These are phyloP conservation scores for Suhomyces ambrosiae DNA, from an alignment of 1,139 yeast genomes.

Conservation along the genomic window DNA sequence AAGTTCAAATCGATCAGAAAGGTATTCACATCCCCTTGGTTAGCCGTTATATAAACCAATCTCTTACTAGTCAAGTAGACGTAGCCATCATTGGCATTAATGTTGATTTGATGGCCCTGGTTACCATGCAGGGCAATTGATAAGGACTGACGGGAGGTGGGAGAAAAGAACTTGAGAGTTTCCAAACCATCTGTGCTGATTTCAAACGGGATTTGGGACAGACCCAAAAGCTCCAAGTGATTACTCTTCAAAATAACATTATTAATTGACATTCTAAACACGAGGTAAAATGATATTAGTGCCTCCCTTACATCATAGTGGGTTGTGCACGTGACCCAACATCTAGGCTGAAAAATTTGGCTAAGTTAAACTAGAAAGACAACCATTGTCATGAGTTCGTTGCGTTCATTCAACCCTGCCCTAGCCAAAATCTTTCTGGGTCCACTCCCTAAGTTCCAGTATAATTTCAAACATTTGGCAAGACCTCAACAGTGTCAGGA, in stretches of 20 bases:
- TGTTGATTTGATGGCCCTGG: slow-evolving; percentile 20
- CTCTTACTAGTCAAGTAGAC: slow-evolving; percentile 41
- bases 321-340: not conserved
- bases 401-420: slow-evolving; percentile 36
- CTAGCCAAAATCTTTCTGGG: slow-evolving; percentile 23
- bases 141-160: slow-evolving; percentile 24
- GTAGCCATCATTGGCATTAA: slow-evolving; percentile 36
- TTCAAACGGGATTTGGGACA: slow-evolving; percentile 27
- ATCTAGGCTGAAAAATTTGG: slow-evolving; percentile 1
- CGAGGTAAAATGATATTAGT: not conserved
- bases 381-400: slow-evolving; percentile 9
- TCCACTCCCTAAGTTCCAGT: slow-evolving; percentile 25
- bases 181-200: slow-evolving; percentile 17
- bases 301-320: not conserved
- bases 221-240: slow-evolving; percentile 20
- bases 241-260: slow-evolving; percentile 29
- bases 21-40: slow-evolving; percentile 41
- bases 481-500: slow-evolving; percentile 34
- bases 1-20: slow-evolving; percentile 35
- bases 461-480: slow-evolving; percentile 26
- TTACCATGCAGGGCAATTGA: slow-evolving; percentile 18
- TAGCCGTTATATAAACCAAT: slow-evolving; percentile 38
- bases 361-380: not conserved
- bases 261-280: slow-evolving; percentile 34
- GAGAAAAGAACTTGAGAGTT: slow-evolving; percentile 19